Conservation (phyloP, 768 basidiomycete genomes). For the Trametes cingulata region DNA sequence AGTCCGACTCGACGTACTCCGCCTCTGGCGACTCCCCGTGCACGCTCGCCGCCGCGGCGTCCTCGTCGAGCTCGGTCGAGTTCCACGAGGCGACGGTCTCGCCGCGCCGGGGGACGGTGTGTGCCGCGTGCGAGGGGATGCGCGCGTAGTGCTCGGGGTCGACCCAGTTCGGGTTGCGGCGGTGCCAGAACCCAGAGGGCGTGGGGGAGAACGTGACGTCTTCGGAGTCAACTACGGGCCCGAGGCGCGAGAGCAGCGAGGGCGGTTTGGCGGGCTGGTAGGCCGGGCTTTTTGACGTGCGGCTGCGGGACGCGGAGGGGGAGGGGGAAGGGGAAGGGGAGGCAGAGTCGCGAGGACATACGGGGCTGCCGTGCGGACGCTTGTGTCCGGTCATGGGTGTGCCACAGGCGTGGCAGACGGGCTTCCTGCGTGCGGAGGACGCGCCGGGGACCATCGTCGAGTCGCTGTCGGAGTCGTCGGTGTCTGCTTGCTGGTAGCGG, state of each 20-base stretch:
- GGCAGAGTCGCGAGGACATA: conserved; percentile 31
- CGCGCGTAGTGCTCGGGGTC: conserved; percentile 19
- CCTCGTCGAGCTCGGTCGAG: conserved; percentile 27
- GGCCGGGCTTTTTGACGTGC: background rate
- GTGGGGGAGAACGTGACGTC: conserved; percentile 20
- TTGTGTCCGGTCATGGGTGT: conserved; percentile 43
- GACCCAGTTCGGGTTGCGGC: conserved; percentile 38
- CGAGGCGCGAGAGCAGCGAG: conserved; percentile 1
- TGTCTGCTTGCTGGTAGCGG: background rate
- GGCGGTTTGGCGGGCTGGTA: background rate
- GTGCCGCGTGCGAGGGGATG: background rate
- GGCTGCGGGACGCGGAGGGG: background rate
- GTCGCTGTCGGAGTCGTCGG: conserved; percentile 4
- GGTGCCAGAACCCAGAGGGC: conserved; percentile 28
- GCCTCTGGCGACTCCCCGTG: background rate
- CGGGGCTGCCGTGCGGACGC: conserved; percentile 32
- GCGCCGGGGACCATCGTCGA: conserved; percentile 3
- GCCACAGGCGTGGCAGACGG: conserved; percentile 36
- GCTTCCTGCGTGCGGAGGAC: conserved; percentile 31
- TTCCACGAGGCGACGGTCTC: conserved; percentile 25
- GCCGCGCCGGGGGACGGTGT: conserved; percentile 11
- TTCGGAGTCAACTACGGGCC: background rate
- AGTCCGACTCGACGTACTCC: background rate
- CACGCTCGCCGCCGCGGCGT: background rate
- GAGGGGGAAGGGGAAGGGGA: conserved; percentile 5